phyloP scores from a whole-genome alignment of 345 rosid genomes.

The Stellera chamaejasme region DNA sequence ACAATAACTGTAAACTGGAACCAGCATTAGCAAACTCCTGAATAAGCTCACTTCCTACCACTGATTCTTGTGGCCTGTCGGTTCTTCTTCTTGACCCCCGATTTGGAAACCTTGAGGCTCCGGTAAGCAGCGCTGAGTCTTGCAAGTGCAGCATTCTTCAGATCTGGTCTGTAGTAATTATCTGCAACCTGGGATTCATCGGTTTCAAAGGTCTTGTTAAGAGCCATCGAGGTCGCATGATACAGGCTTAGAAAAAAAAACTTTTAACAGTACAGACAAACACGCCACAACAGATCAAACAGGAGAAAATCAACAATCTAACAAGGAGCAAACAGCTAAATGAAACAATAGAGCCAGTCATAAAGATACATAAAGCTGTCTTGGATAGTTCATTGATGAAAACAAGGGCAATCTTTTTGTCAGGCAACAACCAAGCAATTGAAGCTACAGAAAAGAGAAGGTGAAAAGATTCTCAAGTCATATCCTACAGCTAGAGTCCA shows the following conservation, averaged over 20 bases:
- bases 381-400: too few relatives aligned
- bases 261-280: too few relatives aligned
- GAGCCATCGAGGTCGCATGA: not conserved
- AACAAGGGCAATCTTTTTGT: too few relatives aligned
- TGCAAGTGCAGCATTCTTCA: constrained; percentile 67
- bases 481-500: not conserved
- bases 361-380: too few relatives aligned
- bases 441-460: not conserved
- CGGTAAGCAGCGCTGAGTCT: constrained; percentile 55
- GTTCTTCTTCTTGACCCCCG: constrained; percentile 61
- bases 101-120: constrained; percentile 58
- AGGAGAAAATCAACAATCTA: too few relatives aligned
- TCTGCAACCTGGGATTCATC: constrained; percentile 40
- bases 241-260: too few relatives aligned
- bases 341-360: too few relatives aligned
- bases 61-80: constrained; percentile 33
- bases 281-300: too few relatives aligned
- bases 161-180: constrained; percentile 64
- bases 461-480: not conserved
- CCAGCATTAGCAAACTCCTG: too few relatives aligned
- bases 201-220: not conserved
- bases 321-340: too few relatives aligned
- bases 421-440: too few relatives aligned
- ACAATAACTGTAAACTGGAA: not conserved
- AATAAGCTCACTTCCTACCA: constrained; percentile 17